Evolutionary conservation across 2,329 filamentous ascomycete genomes (phyloP).

Genomic region (Hawksworthiomyces lignivorus): DNA sequence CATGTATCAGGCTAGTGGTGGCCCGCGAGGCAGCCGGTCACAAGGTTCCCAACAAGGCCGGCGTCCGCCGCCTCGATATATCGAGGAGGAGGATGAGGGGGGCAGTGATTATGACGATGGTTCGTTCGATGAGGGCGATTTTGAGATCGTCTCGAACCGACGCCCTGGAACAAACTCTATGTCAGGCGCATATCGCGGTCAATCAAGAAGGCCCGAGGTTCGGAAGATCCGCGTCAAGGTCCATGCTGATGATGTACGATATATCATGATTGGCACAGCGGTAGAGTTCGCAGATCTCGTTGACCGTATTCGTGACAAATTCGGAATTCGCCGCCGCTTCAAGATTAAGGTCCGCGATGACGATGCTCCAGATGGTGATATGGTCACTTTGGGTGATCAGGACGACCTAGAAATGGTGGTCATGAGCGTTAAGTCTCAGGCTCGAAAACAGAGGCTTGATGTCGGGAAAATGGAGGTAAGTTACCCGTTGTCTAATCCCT

Average conservation of each 20-base stretch:
- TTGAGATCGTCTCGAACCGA: constrained; percentile 65
- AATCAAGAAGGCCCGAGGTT: constrained; percentile 57
- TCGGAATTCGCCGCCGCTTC: constrained; percentile 67
- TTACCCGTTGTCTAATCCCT: constrained; percentile 13
- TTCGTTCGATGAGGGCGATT: constrained; percentile 67
- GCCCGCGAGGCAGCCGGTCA: constrained; percentile 33
- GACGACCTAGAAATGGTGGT: constrained; percentile 91
- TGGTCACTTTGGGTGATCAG: constrained; percentile 96
- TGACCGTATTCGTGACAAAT: constrained; percentile 77
- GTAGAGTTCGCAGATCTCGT: constrained; percentile 72
- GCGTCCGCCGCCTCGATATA: constrained; percentile 49
- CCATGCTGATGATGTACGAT: constrained; percentile 82
- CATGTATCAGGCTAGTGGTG: constrained; percentile 41
- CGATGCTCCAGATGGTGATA: constrained; percentile 63
- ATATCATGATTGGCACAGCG: constrained; percentile 73
- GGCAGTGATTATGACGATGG: constrained; percentile 64
- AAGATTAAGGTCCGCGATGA: constrained; percentile 88
- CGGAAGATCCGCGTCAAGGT: constrained; percentile 86
- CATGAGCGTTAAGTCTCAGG: constrained; percentile 57
- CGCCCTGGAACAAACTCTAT: constrained; percentile 37
- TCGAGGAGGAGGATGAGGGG: constrained; percentile 72
- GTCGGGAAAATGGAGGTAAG: constrained; percentile 94
- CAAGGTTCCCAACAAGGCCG: constrained; percentile 20
- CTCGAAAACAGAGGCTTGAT: constrained; percentile 66
- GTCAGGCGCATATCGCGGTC: constrained; percentile 42